These are phyloP conservation scores for Besnoitia besnoiti DNA, from an alignment of 169 alveolate species.

Conservation along the genomic window DNA sequence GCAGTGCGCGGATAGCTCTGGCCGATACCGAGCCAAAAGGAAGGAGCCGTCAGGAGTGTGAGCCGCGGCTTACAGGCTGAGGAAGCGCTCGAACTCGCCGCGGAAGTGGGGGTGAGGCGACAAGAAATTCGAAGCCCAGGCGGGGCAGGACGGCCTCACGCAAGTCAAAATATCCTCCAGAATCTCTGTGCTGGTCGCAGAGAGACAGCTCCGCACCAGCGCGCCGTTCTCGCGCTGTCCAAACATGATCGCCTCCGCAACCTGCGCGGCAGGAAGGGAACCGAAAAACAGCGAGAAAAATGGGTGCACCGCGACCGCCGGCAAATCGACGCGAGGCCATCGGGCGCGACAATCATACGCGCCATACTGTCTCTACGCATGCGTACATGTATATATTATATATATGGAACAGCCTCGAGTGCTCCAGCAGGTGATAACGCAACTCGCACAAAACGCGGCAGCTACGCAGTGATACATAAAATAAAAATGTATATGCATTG, in stretches of 20 bases:
- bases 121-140: conserved; percentile 24
- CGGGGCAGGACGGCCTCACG: conserved; percentile 12
- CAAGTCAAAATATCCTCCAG: neutral
- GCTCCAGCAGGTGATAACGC: no score
- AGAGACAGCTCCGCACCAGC: neutral
- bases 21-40: no score
- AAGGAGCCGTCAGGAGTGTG: no score
- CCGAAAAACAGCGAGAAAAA: neutral
- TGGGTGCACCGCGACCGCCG: neutral
- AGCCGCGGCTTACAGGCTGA: neutral
- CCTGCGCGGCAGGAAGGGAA: neutral
- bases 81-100: neutral
- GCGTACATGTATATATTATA: no score
- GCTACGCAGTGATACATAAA: no score
- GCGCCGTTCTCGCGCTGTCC: neutral
- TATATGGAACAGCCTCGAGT: no score
- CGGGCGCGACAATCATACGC: no score
- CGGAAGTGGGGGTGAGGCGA: conserved; percentile 36
- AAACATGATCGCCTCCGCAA: conserved; percentile 14
- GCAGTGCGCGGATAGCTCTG: no score
- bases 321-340: neutral
- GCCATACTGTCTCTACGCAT: no score
- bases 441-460: no score
- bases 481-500: no score
- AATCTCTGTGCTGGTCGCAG: neutral